Evolutionary conservation across 805 yeast genomes (phyloP).

Genomic region (Barnettozyma sp.): DNA sequence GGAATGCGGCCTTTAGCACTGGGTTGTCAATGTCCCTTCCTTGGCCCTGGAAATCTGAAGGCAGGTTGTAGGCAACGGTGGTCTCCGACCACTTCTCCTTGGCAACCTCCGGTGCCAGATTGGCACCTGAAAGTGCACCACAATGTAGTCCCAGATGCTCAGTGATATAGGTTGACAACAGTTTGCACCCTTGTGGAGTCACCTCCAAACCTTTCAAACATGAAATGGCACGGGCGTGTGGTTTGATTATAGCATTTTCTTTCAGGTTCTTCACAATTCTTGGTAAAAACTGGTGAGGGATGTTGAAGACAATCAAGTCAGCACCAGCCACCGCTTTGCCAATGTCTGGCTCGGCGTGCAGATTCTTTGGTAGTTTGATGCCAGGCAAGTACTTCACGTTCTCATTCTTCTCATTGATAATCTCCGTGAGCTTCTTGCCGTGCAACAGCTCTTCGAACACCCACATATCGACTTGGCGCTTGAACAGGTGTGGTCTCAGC

Average conservation of each 20-base stretch:
- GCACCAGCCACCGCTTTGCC: slow-evolving; percentile 71
- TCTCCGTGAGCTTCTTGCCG: slow-evolving; percentile 72
- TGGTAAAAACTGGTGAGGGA: slow-evolving; percentile 93
- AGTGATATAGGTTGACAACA: slow-evolving; percentile 72
- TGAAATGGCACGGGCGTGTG: slow-evolving; percentile 78
- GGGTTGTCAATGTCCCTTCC: slow-evolving; percentile 53
- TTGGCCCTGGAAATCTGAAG: slow-evolving; percentile 46
- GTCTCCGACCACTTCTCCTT: slow-evolving; percentile 95
- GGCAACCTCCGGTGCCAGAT: slow-evolving; percentile 96
- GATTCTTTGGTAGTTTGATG: slow-evolving; percentile 76
- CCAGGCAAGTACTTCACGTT: slow-evolving; percentile 93
- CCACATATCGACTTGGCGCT: slow-evolving; percentile 86
- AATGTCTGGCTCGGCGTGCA: slow-evolving; percentile 82
- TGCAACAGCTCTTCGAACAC: slow-evolving; percentile 80
- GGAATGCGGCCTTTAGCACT: slow-evolving; percentile 78
- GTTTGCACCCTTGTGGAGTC: slow-evolving; percentile 73
- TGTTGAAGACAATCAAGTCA: slow-evolving; percentile 85
- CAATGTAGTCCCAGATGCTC: slow-evolving; percentile 81
- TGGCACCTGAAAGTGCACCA: slow-evolving; percentile 97
- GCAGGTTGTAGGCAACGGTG: slow-evolving; percentile 83
- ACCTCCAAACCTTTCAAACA: slow-evolving; percentile 91
- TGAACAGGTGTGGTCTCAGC: slow-evolving; percentile 65
- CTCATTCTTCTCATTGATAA: slow-evolving; percentile 85
- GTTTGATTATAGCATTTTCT: slow-evolving; percentile 53
- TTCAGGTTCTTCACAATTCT: slow-evolving; percentile 67